Base-by-base conservation (phyloP, 1,139 yeast genomes). In the Lodderomyces orthopsilosis region DNA sequence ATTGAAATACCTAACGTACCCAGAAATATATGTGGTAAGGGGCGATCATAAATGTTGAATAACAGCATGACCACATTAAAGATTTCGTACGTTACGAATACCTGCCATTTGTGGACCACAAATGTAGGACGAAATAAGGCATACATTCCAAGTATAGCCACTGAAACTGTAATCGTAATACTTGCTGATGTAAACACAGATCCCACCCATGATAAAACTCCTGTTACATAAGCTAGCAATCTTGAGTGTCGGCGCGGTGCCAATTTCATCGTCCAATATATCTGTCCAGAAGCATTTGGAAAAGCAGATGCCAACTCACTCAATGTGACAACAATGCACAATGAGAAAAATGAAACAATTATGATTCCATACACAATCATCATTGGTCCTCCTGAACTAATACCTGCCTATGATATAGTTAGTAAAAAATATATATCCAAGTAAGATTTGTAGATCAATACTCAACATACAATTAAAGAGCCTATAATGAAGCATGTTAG, bases 221-320 rank as follows among this genome's bases (percentile, higher is more conserved):
- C 83, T 54, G 81, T 76, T 54, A 74, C 50, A 52, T 75, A 78
- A 8, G 81, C 74, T 51, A 64, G 58, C 40, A 73, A 70, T 35
- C 72, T 64, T 22, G 77, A 71, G 41, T 66, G 65, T 49, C 64
- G 70, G 51, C 62, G 67, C n/a, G 80, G 83, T 8, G 81, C 76
- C 48, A 79, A 60, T 35, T 74, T 71, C 52, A 75, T 62, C 2
- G 81, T 74, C 84, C 84, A 79, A 30, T 44, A 79, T 52, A 79
- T 80, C 60, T 81, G 86, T 30, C 85, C 86, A 41, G 85, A 85
- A 5, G 85, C 81, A 47, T 79, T 79, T 1, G 85, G 85, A 53
- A 72, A 72, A 35, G 80, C 73, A 35, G 74, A 66, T 2, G 79
- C 68, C 54, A 79, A 62, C 49, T 79, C 84, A 14, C 79, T 63